These are phyloP conservation scores for Fusarium goolgardi DNA, from an alignment of 2,329 filamentous ascomycete genomes.

Conservation along the genomic window DNA sequence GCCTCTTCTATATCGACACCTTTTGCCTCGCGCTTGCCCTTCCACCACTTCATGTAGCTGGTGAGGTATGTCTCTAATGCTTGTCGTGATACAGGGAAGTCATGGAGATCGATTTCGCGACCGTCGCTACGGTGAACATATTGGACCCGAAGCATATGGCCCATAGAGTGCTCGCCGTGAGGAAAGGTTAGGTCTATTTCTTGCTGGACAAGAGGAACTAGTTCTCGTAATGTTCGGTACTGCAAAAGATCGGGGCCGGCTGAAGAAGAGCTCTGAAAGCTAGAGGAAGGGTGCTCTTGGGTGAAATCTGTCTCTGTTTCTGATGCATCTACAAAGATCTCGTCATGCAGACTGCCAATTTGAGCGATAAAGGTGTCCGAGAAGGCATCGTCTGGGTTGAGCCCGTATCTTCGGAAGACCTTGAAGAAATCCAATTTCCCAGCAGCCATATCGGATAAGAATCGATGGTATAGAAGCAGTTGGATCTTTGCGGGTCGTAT, in stretches of 20 bases:
- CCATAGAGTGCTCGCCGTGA: slow-evolving; percentile 59
- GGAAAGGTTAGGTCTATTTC: slow-evolving; percentile 67
- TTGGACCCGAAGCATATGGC: slow-evolving; percentile 64
- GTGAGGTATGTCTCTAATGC: slow-evolving; percentile 74
- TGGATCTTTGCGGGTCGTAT: slow-evolving; percentile 86
- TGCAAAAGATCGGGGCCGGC: slow-evolving; percentile 54
- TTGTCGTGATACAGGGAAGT: slow-evolving; percentile 74
- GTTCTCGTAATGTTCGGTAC: slow-evolving; percentile 61
- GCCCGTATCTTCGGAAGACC: slow-evolving; percentile 77
- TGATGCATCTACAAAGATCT: slow-evolving; percentile 66
- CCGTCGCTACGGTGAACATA: slow-evolving; percentile 66
- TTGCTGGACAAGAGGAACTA: slow-evolving; percentile 58
- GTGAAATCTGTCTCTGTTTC: slow-evolving; percentile 48
- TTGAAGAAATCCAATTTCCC: slow-evolving; percentile 75
- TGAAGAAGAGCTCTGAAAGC: slow-evolving; percentile 36
- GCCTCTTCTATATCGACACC: slow-evolving; percentile 87
- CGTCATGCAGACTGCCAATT: slow-evolving; percentile 75
- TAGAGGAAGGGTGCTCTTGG: slow-evolving; percentile 25
- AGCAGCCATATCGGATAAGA: slow-evolving; percentile 80
- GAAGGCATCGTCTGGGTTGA: slow-evolving; percentile 74
- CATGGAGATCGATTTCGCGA: slow-evolving; percentile 63
- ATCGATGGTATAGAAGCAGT: slow-evolving; percentile 87
- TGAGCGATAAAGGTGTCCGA: slow-evolving; percentile 84
- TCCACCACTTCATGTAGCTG: slow-evolving; percentile 88
- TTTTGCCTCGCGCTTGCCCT: slow-evolving; percentile 74